Evolutionary conservation across 306 rosid species (phyloP).

Genomic region (Betula pendula): DNA sequence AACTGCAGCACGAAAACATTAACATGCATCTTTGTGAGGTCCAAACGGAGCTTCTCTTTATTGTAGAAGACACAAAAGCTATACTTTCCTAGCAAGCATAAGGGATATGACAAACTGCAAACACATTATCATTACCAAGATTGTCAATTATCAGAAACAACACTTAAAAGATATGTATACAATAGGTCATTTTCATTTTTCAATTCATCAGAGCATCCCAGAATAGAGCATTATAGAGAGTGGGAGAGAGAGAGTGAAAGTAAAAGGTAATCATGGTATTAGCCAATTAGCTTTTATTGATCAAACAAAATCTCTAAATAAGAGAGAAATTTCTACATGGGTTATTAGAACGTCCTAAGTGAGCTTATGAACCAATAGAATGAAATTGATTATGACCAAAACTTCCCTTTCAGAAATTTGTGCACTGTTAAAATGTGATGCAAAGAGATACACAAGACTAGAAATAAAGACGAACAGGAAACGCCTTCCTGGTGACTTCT

Average conservation of each 20-base stretch:
- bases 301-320: conserved; percentile 30
- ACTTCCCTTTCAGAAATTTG: conserved; percentile 25
- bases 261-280: background rate
- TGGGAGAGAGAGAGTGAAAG: background rate
- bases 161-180: background rate
- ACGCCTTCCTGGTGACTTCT: background rate
- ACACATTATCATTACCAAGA: background rate
- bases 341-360: conserved; percentile 27
- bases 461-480: background rate
- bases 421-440: conserved; percentile 33
- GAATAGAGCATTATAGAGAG: background rate
- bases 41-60: background rate
- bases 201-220: background rate
- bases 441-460: conserved; percentile 15
- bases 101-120: background rate
- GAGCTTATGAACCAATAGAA: conserved; percentile 27
- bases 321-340: conserved; percentile 17
- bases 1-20: background rate
- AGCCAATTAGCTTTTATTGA: conserved; percentile 39
- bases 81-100: no score
- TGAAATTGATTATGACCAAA: conserved; percentile 32
- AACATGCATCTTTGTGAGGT: background rate
- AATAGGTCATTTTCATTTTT: background rate
- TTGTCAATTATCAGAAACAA: background rate
- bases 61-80: background rate